These are phyloP conservation scores for Kandelia obovata DNA, from an alignment of 345 rosid genomes.

Conservation along the genomic window DNA sequence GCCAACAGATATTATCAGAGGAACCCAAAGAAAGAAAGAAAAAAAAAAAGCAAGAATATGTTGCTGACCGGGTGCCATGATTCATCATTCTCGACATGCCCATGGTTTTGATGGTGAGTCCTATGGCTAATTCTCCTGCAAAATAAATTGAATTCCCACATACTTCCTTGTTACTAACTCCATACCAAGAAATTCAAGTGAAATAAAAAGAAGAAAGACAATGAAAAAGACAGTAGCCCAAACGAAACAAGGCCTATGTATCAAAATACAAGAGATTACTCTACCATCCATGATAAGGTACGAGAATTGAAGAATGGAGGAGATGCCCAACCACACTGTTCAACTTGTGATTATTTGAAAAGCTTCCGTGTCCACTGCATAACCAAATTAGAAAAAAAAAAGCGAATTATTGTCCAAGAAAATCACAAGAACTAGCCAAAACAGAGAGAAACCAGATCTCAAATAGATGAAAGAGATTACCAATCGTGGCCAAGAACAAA, in stretches of 20 bases:
- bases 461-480: slow-evolving; percentile 25
- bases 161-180: not conserved
- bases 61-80: slow-evolving; percentile 79
- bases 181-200: not conserved
- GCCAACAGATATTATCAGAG: not conserved
- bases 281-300: slow-evolving; percentile 93
- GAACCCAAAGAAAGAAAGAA: too few species aligned
- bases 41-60: too few species aligned
- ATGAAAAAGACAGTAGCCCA: too few species aligned
- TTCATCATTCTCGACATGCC: slow-evolving; percentile 89
- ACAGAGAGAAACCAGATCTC: not conserved
- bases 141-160: not conserved
- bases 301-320: slow-evolving; percentile 83
- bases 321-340: slow-evolving; percentile 81
- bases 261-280: slow-evolving; percentile 7
- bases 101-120: slow-evolving; percentile 93
- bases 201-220: not conserved
- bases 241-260: not conserved
- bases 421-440: not conserved
- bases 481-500: slow-evolving; percentile 96
- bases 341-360: slow-evolving; percentile 59
- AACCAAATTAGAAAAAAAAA: slow-evolving; percentile 4
- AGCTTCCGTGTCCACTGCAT: slow-evolving; percentile 88
- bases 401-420: not conserved
- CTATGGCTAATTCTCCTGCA: slow-evolving; percentile 91